Evolutionary conservation across 208 protist genomes (phyloP), one percentile per base, ranked within the genome.

Genomic region (Leptomonas pyrrhocoris): DNA sequence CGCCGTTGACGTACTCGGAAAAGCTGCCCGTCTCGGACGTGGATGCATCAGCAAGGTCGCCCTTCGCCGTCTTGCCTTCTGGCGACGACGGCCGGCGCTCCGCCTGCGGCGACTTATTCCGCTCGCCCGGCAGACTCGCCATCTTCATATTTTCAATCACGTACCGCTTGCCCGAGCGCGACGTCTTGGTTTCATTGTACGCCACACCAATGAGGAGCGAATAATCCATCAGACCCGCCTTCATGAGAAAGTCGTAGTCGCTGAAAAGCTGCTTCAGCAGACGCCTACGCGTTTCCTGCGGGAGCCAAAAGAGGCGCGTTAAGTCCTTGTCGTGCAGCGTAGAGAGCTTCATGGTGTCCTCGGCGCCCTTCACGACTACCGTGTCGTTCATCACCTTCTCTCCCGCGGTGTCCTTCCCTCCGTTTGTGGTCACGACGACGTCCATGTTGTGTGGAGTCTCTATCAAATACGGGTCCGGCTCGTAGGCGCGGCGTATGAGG

Each of bases 251-350:
- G 25, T 76, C 55, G 61, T 90, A 96, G 66, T 96, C 91, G 19
- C 49, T 27, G 45, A 82, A 51, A 42, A 96, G 77, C 62, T 81
- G 79, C 27, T 74, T 45, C 54, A 96, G 28, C 31, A 96, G 51
- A 12, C 66, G 73, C 11, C 83, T 62, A 36, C 91, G 85, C 51
- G 19, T 18, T 6, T 65, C 12, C 9, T 59, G 59, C 45, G 88
- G 81, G 11, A 93, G 51, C 88, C 86, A 92, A 54, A 96, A 96
- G 38, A 89, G 73, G 15, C 91, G 86, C 38, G 84, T 92, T 25
- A 96, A 76, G 48, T 94, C 83, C 73, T 96, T 96, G 73, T 96
- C 91, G 65, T 94, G 87, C n/a, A 65, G 54, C 8, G 88, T 93
- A 21, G 63, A 50, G 40, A 93, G 54, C 56, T 67, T 80, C 46